Conservation (phyloP, 2,329 filamentous ascomycete species). For the Nemania serpens region DNA sequence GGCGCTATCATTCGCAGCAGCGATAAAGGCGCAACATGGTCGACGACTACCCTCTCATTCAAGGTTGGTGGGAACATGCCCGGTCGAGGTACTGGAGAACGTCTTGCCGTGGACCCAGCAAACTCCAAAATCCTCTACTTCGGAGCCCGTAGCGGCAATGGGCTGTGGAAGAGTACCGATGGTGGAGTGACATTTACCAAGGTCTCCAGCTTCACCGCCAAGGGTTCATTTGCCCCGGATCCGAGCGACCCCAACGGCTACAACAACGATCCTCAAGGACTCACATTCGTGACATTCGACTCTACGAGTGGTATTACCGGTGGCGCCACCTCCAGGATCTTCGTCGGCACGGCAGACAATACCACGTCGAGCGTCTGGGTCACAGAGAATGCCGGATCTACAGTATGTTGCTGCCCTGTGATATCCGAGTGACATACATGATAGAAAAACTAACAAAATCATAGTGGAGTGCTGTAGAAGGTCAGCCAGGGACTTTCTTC, state of each 20-base stretch:
- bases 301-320: conserved; percentile 51
- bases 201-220: conserved; percentile 56
- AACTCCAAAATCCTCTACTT: conserved; percentile 63
- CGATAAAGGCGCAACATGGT: conserved; percentile 59
- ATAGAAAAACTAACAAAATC: conserved; percentile 2
- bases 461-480: conserved; percentile 53
- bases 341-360: conserved; percentile 60
- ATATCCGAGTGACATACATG: background rate
- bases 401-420: conserved; percentile 29
- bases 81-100: conserved; percentile 62
- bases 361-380: conserved; percentile 58
- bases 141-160: conserved; percentile 62
- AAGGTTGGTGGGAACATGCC: conserved; percentile 68
- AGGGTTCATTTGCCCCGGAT: conserved; percentile 54
- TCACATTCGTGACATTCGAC: conserved; percentile 61
- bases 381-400: conserved; percentile 57
- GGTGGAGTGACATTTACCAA: conserved; percentile 58
- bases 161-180: conserved; percentile 62
- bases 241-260: conserved; percentile 51
- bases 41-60: conserved; percentile 55
- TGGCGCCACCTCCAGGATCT: conserved; percentile 60
- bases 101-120: conserved; percentile 61
- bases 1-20: conserved; percentile 59
- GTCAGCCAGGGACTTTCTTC: conserved; percentile 56
- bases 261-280: conserved; percentile 52